Evolutionary conservation across 225 moss, liverwort and hornwort species (phyloP), one percentile per base, ranked within the genome.

Genomic region (Sphagnum contortum): DNA sequence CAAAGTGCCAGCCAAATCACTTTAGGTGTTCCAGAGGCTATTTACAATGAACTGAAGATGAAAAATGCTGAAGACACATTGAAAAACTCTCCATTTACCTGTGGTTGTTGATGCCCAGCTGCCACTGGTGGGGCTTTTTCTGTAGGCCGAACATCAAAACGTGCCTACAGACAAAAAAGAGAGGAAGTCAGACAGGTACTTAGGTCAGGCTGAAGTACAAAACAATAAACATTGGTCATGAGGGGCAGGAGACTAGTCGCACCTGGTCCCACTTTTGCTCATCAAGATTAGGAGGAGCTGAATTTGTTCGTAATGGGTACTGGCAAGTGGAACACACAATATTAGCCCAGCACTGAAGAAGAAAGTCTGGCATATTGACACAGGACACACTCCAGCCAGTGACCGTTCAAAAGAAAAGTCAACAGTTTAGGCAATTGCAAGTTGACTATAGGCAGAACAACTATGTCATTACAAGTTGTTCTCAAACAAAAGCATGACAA

Each of bases 221-320:
- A 9, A 60, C 51, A 45, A 11, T 29, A 29, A 29, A 29, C 29
- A 29, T 29, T 29, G 29, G 29, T 29, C 29, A 29, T 29, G 29
- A 29, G 29, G 29, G 29, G 29, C 29, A 29, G 29, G 29, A 29
- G 29, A 29, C 29, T 29, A 29, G 29, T 29, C 1, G 29, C 29
- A 98, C 96, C 92, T 89, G 92, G 55, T 98, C 90, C 58, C 83
- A 87, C 68, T 86, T 89, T 65, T 92, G 92, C 76, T 98, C 92
- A 71, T 98, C 90, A 55, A 98, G 83, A 80, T 89, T 92, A 12
- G 96, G 96, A 55, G 96, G 96, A 72, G 96, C 96, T 45, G 96
- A 98, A 74, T 85, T 92, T 61, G 96, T 98, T 71, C 96, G 85
- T 7, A 83, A 61, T 12, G 92, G 96, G 63, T 90, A 88, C 96